Percentiles rank a stretch among this genome's conserved stretches.
phyloP scores from a whole-genome alignment of 2,329 filamentous ascomycete species.

The Helminthosporium solani region DNA sequence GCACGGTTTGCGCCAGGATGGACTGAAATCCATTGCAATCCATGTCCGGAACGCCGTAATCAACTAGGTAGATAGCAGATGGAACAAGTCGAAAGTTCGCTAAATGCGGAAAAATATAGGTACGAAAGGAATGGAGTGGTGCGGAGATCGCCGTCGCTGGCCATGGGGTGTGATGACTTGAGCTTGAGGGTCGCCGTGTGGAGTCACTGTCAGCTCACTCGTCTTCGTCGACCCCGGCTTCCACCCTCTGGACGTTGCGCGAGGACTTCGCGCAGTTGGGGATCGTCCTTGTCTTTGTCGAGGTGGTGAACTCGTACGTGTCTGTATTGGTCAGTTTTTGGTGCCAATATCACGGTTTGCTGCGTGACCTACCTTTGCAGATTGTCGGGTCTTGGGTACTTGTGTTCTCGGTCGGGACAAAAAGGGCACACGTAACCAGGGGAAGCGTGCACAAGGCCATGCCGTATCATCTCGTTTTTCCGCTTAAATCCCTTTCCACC shows the following conservation, averaged over 20 bases:
- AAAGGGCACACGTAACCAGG: constrained; percentile 97
- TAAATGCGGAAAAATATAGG: not conserved
- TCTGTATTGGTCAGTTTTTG: constrained; percentile 51
- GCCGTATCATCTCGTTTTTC: constrained; percentile 71
- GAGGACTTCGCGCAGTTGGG: constrained; percentile 76
- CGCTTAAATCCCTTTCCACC: constrained; percentile 68
- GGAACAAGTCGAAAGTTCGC: not conserved
- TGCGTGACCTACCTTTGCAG: constrained; percentile 72
- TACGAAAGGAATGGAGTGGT: not conserved
- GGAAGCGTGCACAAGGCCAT: constrained; percentile 87
- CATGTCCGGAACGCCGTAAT: not conserved
- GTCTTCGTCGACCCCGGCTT: constrained; percentile 73
- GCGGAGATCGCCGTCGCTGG: not conserved
- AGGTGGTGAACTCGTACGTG: constrained; percentile 91
- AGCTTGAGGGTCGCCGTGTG: too few species aligned
- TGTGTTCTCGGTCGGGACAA: constrained; percentile 89
- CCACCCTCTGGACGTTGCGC: constrained; percentile 83
- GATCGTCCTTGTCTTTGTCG: constrained; percentile 87
- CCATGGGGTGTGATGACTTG: not conserved
- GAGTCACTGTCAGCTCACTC: constrained; percentile 46
- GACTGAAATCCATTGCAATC: not conserved
- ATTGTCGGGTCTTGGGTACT: constrained; percentile 93
- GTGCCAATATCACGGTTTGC: too few species aligned
- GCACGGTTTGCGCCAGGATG: not conserved
- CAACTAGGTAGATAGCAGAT: not conserved